Base-by-base conservation (phyloP, 2,329 filamentous ascomycete genomes). In the Venturia oleaginea region DNA sequence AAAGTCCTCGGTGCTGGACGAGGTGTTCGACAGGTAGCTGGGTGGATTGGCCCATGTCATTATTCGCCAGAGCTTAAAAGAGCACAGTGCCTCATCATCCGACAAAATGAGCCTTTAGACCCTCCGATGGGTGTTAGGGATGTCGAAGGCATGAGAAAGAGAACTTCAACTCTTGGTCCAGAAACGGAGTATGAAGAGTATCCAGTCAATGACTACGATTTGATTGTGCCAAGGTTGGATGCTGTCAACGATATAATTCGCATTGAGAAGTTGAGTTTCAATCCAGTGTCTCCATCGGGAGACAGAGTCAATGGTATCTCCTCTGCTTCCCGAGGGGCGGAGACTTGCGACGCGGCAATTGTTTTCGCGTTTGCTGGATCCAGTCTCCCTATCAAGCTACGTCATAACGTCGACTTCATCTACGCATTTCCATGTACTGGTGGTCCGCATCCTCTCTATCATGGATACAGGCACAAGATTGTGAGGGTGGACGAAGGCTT, bases 21-120 rank as follows among this genome's bases (percentile, higher is more conserved):
- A 30, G 90, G 88, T 0, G 90, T 89, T 69, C 84, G 82, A 67
- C 83, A 87, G 64, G 81, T 89, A 24, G 88, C 84, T 54, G 89
- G 89, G 30, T 92, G 89, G 89, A 79, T 91, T 46, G 89, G 89
- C 0, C 89, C 89, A 2, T 87, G 86, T 37, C 82, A 86, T 8
- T 86, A 86, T 27, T 88, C 87, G 1, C 77, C 80, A 3, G 87
- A 91, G 71, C 82, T 92, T 3, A 81, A 80, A 60, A 83, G 85
- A 43, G 86, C 85, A 1, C 86, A 91, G 73, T 89, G 90, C 67
- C 87, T 88, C 0, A 81, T 86, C 40, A 83, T 91, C 65, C 84
- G 86, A 66, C 83, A 86, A 65, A 80, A 82, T 17, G 79, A 78
- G 19, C 81, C 86, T 2, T 83, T 80, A 27, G 83, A 86, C 69